Conservation (phyloP, 2,329 filamentous ascomycete species). For the Aspergillus intermedius region DNA sequence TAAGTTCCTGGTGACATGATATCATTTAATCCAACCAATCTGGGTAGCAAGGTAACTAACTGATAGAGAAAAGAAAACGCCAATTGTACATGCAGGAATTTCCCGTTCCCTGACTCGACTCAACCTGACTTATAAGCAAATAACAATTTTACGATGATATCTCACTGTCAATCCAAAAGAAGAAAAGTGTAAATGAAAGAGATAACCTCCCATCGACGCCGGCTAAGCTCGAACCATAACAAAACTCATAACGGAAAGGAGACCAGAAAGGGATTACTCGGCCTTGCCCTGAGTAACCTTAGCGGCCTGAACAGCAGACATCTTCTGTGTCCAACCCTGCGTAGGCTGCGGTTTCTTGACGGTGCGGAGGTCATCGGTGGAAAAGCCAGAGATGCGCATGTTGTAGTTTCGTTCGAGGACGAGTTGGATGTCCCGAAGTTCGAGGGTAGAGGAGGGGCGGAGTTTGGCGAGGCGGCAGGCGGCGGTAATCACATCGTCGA, state of each 20-base stretch:
- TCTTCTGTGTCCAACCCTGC: conserved; percentile 87
- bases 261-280: conserved; percentile 21
- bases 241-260: neutral
- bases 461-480: conserved; percentile 92
- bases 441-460: conserved; percentile 80
- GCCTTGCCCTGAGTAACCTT: conserved; percentile 56
- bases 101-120: no score
- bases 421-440: conserved; percentile 79
- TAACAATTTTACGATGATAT: no score
- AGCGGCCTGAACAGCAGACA: conserved; percentile 90
- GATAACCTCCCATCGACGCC: neutral
- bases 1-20: no score
- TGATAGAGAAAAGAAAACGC: no score
- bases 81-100: no score
- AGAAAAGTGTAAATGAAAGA: neutral
- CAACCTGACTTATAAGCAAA: no score
- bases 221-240: neutral
- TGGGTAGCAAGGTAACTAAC: no score
- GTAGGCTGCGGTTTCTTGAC: conserved; percentile 90
- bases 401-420: conserved; percentile 81
- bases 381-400: conserved; percentile 88
- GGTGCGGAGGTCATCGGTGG: conserved; percentile 86
- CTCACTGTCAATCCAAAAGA: neutral
- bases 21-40: no score
- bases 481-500: conserved; percentile 79